Base-by-base conservation (phyloP, 345 rosid species). In the Aquilaria yunnanensis region DNA sequence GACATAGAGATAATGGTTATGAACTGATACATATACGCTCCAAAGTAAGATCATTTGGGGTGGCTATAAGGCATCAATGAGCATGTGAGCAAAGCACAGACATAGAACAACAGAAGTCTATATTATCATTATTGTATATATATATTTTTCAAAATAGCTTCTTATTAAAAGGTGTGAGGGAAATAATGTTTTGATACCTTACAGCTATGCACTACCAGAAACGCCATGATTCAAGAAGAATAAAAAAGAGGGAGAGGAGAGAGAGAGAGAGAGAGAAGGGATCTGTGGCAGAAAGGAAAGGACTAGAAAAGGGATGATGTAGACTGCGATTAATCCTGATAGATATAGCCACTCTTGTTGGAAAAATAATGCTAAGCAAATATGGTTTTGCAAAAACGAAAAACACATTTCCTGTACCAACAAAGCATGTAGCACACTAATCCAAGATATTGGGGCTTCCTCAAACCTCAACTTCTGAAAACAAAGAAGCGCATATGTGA, bases 191-290 rank as follows among this genome's bases (percentile, higher is more conserved):
- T 57, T 75, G 55, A 29, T 61, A 69, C 64, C 79, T 76, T 81
- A 75, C 88, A 78, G 83, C 85, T 74, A 81, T 71, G 85, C 77
- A 61, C 62, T 56, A 53, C 64, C 83, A 67, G 59, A 72, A 67
- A 9, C 60, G 79, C 69, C 67, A 81, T 83, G 80, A 80, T 83
- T 76, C 66, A 64, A 56, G 70, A 67, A 74, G 66, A 60, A 77
- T 73, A 77, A 75, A 73, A 63, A 62, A 55, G 51, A 7, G 7
- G 7, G 7, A 37, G 4, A 7, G 7, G 66, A 60, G 79, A 75
- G 66, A 60, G 79, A 75, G 75, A 75, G 7, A 37, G 7, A 37
- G 4, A 7, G 7, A 37, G 7, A 37, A 3, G 43, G 23, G 50
- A 59, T 43, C 33, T 50, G 66, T 57, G 60, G 57, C 64, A 46